Evolutionary conservation across 78 protist species (phyloP).

Genomic region (Blattamonas nauphoetae): DNA sequence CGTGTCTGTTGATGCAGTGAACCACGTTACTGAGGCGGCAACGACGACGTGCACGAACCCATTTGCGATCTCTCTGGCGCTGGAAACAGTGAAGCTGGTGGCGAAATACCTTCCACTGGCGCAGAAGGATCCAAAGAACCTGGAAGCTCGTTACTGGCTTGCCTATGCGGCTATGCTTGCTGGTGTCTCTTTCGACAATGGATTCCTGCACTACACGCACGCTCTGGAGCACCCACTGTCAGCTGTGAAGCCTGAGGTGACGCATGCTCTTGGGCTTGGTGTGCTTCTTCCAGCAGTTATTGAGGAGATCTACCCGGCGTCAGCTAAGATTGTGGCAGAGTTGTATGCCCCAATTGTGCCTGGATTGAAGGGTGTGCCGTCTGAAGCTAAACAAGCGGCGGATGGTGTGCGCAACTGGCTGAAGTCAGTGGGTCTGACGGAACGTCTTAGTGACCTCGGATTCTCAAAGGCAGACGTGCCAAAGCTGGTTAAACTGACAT

Average conservation of each 20-base stretch:
- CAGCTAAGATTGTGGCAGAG: background rate
- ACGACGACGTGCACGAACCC: slow-evolving; percentile 14
- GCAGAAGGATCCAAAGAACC: background rate
- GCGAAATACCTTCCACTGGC: slow-evolving; percentile 16
- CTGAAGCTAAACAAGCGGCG: slow-evolving; percentile 3
- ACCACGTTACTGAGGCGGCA: slow-evolving; percentile 23
- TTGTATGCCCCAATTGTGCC: no score
- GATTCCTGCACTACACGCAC: no score
- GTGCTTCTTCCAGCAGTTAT: slow-evolving; percentile 13
- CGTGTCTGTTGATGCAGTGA: slow-evolving; percentile 12
- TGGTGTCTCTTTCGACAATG: slow-evolving; percentile 12
- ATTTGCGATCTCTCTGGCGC: background rate
- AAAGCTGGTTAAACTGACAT: background rate
- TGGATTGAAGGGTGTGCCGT: slow-evolving; percentile 2
- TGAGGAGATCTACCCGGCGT: background rate
- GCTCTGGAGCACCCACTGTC: slow-evolving; percentile 28
- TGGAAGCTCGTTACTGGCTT: slow-evolving; percentile 17
- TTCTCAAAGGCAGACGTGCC: background rate
- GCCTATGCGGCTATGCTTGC: background rate
- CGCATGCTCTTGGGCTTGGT: slow-evolving; percentile 19
- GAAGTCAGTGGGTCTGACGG: slow-evolving; percentile 9
- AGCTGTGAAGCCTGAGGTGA: slow-evolving; percentile 2
- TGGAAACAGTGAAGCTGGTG: background rate
- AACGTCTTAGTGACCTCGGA: background rate
- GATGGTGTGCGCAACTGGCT: background rate